phyloP scores from a whole-genome alignment of 2,329 filamentous ascomycete genomes.

The Sporothrix curviconia region DNA sequence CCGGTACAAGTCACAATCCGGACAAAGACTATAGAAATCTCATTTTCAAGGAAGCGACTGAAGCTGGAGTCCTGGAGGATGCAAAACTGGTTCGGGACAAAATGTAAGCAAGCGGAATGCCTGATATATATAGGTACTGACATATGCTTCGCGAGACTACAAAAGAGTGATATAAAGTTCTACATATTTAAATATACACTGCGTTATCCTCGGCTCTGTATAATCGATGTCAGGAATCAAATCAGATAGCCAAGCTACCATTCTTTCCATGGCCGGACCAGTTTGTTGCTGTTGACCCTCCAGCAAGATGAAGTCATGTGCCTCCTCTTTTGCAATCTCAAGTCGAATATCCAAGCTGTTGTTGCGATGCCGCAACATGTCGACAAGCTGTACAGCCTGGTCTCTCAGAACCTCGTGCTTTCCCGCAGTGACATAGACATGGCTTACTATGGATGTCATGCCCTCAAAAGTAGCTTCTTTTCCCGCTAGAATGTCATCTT shows the following conservation, averaged over 20 bases:
- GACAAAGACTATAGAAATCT: neutral
- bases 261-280: neutral
- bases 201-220: too few species aligned
- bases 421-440: neutral
- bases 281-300: neutral
- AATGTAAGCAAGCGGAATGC: too few species aligned
- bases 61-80: neutral
- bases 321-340: neutral
- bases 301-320: neutral
- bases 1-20: neutral
- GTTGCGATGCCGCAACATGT: neutral
- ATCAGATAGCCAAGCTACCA: neutral
- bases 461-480: neutral
- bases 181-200: too few species aligned
- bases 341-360: neutral
- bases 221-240: too few species aligned
- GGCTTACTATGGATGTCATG: neutral
- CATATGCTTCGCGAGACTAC: too few species aligned
- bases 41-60: neutral
- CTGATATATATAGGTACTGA: too few species aligned
- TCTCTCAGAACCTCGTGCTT: neutral
- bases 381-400: neutral
- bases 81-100: neutral
- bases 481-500: neutral
- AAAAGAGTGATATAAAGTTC: too few species aligned